Evolutionary conservation across 805 yeast genomes (phyloP).

Genomic region (Zygoascus flipseniorum): DNA sequence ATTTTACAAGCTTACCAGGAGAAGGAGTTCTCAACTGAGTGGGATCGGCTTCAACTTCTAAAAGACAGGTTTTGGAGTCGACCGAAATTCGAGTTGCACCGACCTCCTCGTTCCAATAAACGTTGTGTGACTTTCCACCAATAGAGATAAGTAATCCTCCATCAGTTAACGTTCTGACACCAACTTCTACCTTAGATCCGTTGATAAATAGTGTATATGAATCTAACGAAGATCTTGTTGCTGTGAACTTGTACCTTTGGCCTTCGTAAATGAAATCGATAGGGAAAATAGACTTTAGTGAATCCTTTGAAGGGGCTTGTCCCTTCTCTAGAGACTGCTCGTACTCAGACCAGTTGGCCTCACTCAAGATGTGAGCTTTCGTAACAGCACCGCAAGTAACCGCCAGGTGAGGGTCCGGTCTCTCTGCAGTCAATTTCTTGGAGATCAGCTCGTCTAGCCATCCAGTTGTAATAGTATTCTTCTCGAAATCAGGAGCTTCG

Average conservation of each 20-base stretch:
- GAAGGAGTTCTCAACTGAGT: slow-evolving; percentile 98
- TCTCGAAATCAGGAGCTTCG: slow-evolving; percentile 95
- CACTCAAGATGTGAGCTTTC: slow-evolving; percentile 79
- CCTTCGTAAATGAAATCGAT: slow-evolving; percentile 96
- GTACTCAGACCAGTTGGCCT: slow-evolving; percentile 61
- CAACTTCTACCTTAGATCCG: slow-evolving; percentile 83
- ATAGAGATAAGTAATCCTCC: slow-evolving; percentile 86
- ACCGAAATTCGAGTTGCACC: slow-evolving; percentile 91
- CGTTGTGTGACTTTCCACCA: slow-evolving; percentile 89
- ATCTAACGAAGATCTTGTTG: slow-evolving; percentile 83
- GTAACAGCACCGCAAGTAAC: slow-evolving; percentile 97
- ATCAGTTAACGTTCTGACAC: slow-evolving; percentile 82
- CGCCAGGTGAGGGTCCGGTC: slow-evolving; percentile 88
- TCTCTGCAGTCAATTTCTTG: slow-evolving; percentile 89
- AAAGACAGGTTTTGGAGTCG: slow-evolving; percentile 86
- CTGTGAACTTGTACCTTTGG: slow-evolving; percentile 85
- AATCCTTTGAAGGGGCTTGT: slow-evolving; percentile 79
- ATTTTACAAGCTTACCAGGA: slow-evolving; percentile 95
- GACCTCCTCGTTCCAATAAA: slow-evolving; percentile 97
- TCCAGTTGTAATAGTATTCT: slow-evolving; percentile 94
- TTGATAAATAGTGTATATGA: slow-evolving; percentile 83
- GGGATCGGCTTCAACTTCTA: slow-evolving; percentile 96
- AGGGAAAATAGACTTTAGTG: slow-evolving; percentile 80
- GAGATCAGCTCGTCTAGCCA: slow-evolving; percentile 97
- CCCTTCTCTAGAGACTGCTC: slow-evolving; percentile 81